Percentiles rank a stretch among this genome's conserved stretches.
Evolutionary conservation across 176 grass and related monocot species (phyloP).

Genomic region (Tuctoria greenei): DNA sequence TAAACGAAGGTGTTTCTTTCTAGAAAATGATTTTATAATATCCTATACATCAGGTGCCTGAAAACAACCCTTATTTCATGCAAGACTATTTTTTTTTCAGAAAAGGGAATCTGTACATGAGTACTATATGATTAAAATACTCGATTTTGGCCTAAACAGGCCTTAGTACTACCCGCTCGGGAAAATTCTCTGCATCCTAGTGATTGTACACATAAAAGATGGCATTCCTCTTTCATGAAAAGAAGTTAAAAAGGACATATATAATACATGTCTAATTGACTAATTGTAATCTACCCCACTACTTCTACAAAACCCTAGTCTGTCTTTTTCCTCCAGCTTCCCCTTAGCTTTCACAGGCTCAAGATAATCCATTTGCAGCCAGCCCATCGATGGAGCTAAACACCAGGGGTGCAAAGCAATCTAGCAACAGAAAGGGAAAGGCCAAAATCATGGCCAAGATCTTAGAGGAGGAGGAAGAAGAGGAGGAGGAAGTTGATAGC

Average conservation of each 20-base stretch:
- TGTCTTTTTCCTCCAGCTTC: not conserved
- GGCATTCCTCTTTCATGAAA: slow-evolving; percentile 41
- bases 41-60: too few relatives aligned
- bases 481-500: slow-evolving; percentile 16
- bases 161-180: too few relatives aligned
- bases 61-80: too few relatives aligned
- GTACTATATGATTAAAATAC: too few relatives aligned
- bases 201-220: slow-evolving; percentile 30
- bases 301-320: slow-evolving; percentile 52
- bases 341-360: not conserved
- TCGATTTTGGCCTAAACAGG: too few relatives aligned
- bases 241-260: slow-evolving; percentile 45
- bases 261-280: slow-evolving; percentile 41
- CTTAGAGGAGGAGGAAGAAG: slow-evolving; percentile 34
- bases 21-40: too few relatives aligned
- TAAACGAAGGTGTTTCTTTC: too few relatives aligned
- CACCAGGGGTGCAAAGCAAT: slow-evolving; percentile 21
- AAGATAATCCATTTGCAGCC: not conserved
- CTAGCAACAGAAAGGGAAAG: slow-evolving; percentile 35
- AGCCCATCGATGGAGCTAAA: slow-evolving; percentile 34
- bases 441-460: slow-evolving; percentile 49
- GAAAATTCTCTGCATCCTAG: not conserved
- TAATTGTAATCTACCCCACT: slow-evolving; percentile 15
- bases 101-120: too few relatives aligned
- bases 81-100: too few relatives aligned